phyloP scores from a whole-genome alignment of 345 rosid genomes.

The Hypericum perforatum region DNA sequence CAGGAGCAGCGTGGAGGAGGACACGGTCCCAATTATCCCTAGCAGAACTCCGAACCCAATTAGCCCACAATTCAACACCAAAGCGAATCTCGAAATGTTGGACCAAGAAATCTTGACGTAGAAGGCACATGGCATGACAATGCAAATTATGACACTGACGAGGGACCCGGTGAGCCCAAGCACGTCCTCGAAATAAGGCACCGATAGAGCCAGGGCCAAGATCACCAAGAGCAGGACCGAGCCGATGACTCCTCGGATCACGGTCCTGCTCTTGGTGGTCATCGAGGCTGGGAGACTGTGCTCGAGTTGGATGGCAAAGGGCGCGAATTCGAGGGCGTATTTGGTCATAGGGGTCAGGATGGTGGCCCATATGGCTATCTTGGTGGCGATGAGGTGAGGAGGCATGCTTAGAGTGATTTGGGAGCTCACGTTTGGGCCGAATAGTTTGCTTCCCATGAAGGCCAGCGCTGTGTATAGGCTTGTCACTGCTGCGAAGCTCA shows the following conservation, averaged over 20 bases:
- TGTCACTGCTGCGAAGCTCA: slow-evolving; percentile 56
- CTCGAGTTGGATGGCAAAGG: slow-evolving; percentile 67
- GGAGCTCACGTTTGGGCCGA: slow-evolving; percentile 46
- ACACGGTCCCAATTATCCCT: slow-evolving; percentile 48
- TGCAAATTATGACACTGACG: slow-evolving; percentile 41
- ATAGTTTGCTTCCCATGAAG: slow-evolving; percentile 65
- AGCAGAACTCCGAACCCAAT: slow-evolving; percentile 42
- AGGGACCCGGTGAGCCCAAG: slow-evolving; percentile 67
- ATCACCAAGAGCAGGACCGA: slow-evolving; percentile 42
- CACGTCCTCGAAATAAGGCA: slow-evolving; percentile 60
- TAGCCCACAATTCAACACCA: slow-evolving; percentile 32
- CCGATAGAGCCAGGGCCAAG: slow-evolving; percentile 41
- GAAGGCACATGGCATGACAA: slow-evolving; percentile 51
- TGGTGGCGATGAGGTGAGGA: slow-evolving; percentile 39
- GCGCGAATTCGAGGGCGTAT: slow-evolving; percentile 65
- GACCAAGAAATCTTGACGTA: slow-evolving; percentile 51
- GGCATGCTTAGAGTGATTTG: slow-evolving; percentile 76
- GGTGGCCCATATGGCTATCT: slow-evolving; percentile 68
- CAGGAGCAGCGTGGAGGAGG: slow-evolving; percentile 33
- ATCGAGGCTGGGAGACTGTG: slow-evolving; percentile 38
- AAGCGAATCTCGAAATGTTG: slow-evolving; percentile 23
- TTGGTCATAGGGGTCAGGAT: slow-evolving; percentile 75
- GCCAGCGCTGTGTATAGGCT: slow-evolving; percentile 43
- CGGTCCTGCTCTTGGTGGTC: slow-evolving; percentile 24
- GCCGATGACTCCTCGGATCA: slow-evolving; percentile 43